Evolutionary conservation across 768 basidiomycete species (phyloP), one percentile per base, ranked within the genome.

Genomic region (Suillus americanus): DNA sequence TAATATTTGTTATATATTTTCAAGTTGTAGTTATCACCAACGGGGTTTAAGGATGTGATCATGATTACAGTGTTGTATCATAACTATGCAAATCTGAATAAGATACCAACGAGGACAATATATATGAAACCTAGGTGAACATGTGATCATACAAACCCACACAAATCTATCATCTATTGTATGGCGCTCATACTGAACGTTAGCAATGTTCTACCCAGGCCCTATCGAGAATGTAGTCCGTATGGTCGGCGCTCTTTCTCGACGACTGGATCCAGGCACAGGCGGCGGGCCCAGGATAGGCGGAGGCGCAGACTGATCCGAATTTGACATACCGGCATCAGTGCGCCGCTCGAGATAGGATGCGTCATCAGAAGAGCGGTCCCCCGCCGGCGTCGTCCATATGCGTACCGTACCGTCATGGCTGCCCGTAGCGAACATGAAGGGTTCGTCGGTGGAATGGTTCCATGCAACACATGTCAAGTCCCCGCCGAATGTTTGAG

Each of bases 401-500:
- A 93, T 84, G 35, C 88, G 82, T 51, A 94, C 84, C 1, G 82
- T 85, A 30, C 92, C 92, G 66, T 93, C 90, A 69, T 91, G 89
- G 64, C 85, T 86, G 43, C 91, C 92, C 1, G 90, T 89, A 9
- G 90, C 90, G 63, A 91, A 86, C 79, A 79, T 81, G 68, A 78
- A 75, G 3, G 75, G 77, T 1, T 77, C 82, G 0, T 83, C 85
- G 7, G 83, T 82, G 3, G 83, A 83, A 64, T 84, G 85, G 71
- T 91, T 94, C 91, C 92, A 94, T 16, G 90, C 89, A 46, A 93
- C 84, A 66, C 89, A 90, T 10, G 92, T 93, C 64, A 94, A 71
- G 71, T 92, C 91, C 30, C 89, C 89, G 2, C 85, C 83, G 37
- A 84, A 82, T 13, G 78, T 79, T 71, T 87, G 88, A 35, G 86